Conservation (phyloP, 768 basidiomycete genomes). For the Leucocoprinus sp. region DNA sequence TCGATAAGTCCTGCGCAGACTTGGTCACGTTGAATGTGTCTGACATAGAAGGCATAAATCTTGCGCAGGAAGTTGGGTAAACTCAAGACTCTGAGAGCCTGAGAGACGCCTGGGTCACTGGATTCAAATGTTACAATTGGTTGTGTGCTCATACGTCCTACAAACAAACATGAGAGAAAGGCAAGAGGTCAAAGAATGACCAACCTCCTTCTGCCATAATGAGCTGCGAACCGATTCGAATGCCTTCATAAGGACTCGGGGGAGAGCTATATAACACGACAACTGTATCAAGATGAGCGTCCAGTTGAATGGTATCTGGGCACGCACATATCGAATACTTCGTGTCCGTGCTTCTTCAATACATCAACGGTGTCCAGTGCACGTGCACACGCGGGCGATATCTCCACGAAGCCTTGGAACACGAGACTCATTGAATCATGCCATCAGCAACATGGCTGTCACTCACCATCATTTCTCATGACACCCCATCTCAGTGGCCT, state of each 20-base stretch:
- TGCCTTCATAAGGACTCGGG: constrained; percentile 42
- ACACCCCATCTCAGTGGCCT: constrained; percentile 46
- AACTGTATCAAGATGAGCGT: background rate
- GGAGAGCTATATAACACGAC: constrained; percentile 23
- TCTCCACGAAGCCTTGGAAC: constrained; percentile 39
- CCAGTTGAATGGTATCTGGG: background rate
- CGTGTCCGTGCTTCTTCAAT: constrained; percentile 38
- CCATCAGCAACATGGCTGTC: background rate
- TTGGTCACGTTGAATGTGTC: constrained; percentile 42
- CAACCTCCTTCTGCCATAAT: constrained; percentile 42
- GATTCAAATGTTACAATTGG: constrained; percentile 33
- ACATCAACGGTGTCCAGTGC: constrained; percentile 39
- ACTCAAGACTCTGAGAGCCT: constrained; percentile 30
- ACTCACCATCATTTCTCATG: constrained; percentile 54
- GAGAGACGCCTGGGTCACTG: constrained; percentile 39
- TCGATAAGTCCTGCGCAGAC: constrained; percentile 48
- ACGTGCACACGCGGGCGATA: constrained; percentile 54
- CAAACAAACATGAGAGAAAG: constrained; percentile 12
- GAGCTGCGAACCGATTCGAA: constrained; percentile 44
- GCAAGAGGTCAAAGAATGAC: background rate
- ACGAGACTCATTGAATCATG: background rate
- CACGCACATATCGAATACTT: constrained; percentile 38
- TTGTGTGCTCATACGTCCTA: constrained; percentile 20
- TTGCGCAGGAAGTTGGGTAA: constrained; percentile 39
- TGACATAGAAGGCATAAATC: constrained; percentile 42